A percentile compares a stretch with the other conserved stretches of the same genome.
phyloP scores from a whole-genome alignment of 1,139 yeast genomes.

The Lodderomyces margitis region DNA sequence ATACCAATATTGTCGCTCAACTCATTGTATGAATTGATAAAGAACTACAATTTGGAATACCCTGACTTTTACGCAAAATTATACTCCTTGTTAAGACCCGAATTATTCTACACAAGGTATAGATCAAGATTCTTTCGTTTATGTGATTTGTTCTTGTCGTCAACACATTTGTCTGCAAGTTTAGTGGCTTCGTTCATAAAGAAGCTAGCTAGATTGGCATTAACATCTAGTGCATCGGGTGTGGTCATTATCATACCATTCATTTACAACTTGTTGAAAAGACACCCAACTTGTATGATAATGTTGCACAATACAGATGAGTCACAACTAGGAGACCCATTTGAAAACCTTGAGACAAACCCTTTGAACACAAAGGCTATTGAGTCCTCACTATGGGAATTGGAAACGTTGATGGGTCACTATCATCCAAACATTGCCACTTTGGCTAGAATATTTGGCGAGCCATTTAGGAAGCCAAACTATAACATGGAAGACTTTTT shows the following conservation, averaged over 20 bases:
- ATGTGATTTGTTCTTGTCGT: constrained; percentile 79
- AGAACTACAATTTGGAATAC: constrained; percentile 79
- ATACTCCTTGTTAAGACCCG: constrained; percentile 75
- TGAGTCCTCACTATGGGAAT: constrained; percentile 88
- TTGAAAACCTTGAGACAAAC: constrained; percentile 57
- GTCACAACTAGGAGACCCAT: constrained; percentile 58
- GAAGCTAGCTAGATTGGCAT: constrained; percentile 67
- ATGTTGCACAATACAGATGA: constrained; percentile 59
- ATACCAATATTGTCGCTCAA: constrained; percentile 81
- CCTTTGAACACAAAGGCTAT: constrained; percentile 81
- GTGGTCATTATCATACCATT: constrained; percentile 87
- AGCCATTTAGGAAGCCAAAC: constrained; percentile 83
- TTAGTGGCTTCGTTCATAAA: constrained; percentile 89
- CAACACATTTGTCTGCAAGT: constrained; percentile 83
- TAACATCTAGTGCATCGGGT: constrained; percentile 88
- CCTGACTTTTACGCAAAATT: constrained; percentile 86
- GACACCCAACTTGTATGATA: constrained; percentile 92
- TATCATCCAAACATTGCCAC: constrained; percentile 96
- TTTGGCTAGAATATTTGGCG: constrained; percentile 80
- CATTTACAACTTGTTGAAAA: constrained; percentile 79
- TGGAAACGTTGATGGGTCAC: constrained; percentile 78
- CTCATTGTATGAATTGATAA: constrained; percentile 85
- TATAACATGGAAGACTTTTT: constrained; percentile 88
- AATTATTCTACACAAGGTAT: constrained; percentile 72
- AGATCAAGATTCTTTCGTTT: constrained; percentile 86